Evolutionary conservation across 2,329 filamentous ascomycete species (phyloP), one percentile per base, ranked within the genome.

Genomic region (Geoglossum cookeanum): DNA sequence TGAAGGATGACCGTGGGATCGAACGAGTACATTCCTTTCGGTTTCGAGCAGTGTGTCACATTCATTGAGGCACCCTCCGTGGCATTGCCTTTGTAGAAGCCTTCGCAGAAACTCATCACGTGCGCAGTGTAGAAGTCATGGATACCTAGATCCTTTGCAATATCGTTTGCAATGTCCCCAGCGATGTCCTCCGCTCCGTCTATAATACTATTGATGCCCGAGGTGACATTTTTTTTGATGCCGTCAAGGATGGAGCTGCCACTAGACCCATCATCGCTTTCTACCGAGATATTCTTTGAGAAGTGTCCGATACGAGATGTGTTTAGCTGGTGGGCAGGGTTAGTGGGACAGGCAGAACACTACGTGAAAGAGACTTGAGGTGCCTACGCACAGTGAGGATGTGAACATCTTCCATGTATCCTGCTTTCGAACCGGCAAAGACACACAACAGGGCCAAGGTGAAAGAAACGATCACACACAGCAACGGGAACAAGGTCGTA

Each of bases 101-200:
- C 74, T 59, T 74, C 72, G 68, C 81, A 84, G 68, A 77, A 78
- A 65, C 78, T 73, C 68, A 82, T 74, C 57, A 83, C 64, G 65
- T 84, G 78, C 15, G 76, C 71, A 22, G 73, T 75, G 69, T 83
- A 83, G 67, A 78, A 84, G 66, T 82, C 75, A 45, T 78, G 71
- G 39, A 82, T 70, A 42, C 78, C 76, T 15, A 81, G 67, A 17
- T 70, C 66, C 51, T 71, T 65, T 22, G 74, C 72, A 30, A 78
- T 65, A 55, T 69, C 68, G 17, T 49, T 27, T 49, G 47, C 47
- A 27, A 49, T 49, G 29, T 49, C 29, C 4, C 47, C 17, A 22
- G 17, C 47, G 29, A 29, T 27, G 51, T 66, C 65, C 37, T 64
- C 66, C 11, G 65, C 61, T 53, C 69, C 67, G 63, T 67, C 68